Evolutionary conservation across 306 rosid genomes (phyloP).

Genomic region (Cucumis sativus): DNA sequence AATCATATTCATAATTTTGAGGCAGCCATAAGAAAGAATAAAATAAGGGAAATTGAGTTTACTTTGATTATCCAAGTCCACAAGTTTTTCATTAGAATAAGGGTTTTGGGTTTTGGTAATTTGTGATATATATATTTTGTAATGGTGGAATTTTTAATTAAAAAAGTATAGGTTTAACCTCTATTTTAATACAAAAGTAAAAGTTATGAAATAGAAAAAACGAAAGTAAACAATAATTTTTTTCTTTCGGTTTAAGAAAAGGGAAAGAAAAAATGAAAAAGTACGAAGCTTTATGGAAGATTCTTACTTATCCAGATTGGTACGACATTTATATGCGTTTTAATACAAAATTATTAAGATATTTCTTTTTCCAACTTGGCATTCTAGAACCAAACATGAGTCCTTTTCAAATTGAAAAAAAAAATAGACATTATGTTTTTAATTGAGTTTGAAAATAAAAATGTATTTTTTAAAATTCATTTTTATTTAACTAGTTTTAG

Average conservation of each 20-base stretch:
- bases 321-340: background rate
- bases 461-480: no score
- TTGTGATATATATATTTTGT: background rate
- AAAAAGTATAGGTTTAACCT: background rate
- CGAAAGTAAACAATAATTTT: no score
- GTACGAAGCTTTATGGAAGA: background rate
- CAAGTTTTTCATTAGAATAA: background rate
- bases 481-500: no score
- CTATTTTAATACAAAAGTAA: background rate
- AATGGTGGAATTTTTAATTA: background rate
- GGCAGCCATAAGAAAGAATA: background rate
- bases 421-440: no score
- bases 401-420: no score
- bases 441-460: no score
- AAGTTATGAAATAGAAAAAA: no score
- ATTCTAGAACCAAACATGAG: no score
- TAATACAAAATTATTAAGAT: no score
- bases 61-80: background rate
- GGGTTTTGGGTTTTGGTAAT: background rate
- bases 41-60: background rate
- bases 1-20: background rate
- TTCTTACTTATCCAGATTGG: background rate
- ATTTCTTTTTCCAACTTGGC: background rate
- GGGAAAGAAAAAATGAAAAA: background rate
- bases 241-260: no score